Percentiles rank a stretch among this genome's conserved stretches.
Conservation (phyloP, 2,329 filamentous ascomycete species). For the Coniosporium tulheliwenetii region DNA sequence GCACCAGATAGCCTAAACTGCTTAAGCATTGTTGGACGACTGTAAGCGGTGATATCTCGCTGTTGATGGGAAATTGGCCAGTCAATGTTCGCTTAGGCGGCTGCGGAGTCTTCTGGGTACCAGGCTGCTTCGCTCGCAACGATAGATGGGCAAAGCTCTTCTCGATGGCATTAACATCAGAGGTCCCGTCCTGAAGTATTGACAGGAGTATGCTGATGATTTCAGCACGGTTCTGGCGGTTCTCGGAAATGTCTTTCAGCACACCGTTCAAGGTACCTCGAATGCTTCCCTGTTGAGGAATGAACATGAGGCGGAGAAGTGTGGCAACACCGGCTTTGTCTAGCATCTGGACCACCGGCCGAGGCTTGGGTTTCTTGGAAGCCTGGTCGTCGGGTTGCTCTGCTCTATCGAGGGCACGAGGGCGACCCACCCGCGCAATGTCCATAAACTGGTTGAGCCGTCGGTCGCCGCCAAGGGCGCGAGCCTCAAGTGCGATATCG, state of each 20-base stretch:
- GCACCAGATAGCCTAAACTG: slow-evolving; percentile 67
- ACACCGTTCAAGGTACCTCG: slow-evolving; percentile 74
- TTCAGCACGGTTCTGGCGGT: slow-evolving; percentile 88
- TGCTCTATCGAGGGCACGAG: slow-evolving; percentile 12
- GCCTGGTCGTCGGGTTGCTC: slow-evolving; percentile 26
- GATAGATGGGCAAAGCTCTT: slow-evolving; percentile 90
- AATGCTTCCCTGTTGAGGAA: slow-evolving; percentile 77
- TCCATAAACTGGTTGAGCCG: slow-evolving; percentile 38
- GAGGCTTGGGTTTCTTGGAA: slow-evolving; percentile 54
- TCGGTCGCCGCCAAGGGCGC: slow-evolving; percentile 45
- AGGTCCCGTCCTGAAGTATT: slow-evolving; percentile 88
- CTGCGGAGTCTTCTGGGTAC: slow-evolving; percentile 68
- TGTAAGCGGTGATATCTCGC: slow-evolving; percentile 83
- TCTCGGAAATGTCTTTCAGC: slow-evolving; percentile 83
- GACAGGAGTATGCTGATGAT: slow-evolving; percentile 85
- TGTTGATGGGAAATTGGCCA: slow-evolving; percentile 34
- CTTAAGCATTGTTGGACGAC: slow-evolving; percentile 92
- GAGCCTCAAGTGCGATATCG: slow-evolving; percentile 74
- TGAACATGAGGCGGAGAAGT: slow-evolving; percentile 96
- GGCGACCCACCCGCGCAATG: slow-evolving; percentile 9
- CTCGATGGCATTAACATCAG: slow-evolving; percentile 84
- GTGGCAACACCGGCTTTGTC: slow-evolving; percentile 93
- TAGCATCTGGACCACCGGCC: slow-evolving; percentile 85
- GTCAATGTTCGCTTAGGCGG: slow-evolving; percentile 56
- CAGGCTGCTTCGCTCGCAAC: slow-evolving; percentile 69